phyloP scores from a whole-genome alignment of 495 filamentous ascomycete genomes.

The Aspergillus steynii region DNA sequence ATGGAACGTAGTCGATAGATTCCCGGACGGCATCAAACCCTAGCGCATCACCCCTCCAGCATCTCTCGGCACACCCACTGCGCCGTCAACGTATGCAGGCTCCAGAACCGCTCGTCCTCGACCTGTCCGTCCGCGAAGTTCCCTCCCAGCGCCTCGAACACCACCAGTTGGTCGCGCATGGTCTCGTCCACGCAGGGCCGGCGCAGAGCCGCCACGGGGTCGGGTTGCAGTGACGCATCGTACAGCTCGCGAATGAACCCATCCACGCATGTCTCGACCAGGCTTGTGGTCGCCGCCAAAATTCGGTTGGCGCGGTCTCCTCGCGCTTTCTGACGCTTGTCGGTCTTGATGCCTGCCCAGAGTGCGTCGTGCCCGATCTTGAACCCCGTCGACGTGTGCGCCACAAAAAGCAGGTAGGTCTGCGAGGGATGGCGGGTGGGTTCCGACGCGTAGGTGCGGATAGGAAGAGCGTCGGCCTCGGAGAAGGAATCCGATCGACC shows the following conservation, averaged over 20 bases:
- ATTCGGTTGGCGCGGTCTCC: neutral
- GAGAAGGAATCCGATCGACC: neutral
- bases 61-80: constrained; percentile 65
- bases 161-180: constrained; percentile 77
- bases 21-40: neutral
- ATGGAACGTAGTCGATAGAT: neutral
- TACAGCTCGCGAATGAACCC: constrained; percentile 60
- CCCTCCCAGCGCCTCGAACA: constrained; percentile 72
- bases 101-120: constrained; percentile 51
- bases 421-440: constrained; percentile 60
- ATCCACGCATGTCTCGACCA: constrained; percentile 53
- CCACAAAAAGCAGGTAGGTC: constrained; percentile 73
- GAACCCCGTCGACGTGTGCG: constrained; percentile 60
- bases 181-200: constrained; percentile 61
- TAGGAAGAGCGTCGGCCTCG: constrained; percentile 33
- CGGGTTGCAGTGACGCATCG: constrained; percentile 11
- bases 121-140: constrained; percentile 10
- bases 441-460: constrained; percentile 48
- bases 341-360: constrained; percentile 7
- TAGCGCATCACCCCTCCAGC: constrained; percentile 17
- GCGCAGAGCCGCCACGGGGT: neutral
- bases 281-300: constrained; percentile 38
- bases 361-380: constrained; percentile 69
- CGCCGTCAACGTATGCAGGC: constrained; percentile 70
- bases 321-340: neutral